A percentile compares a stretch with the other conserved stretches of the same genome.
Evolutionary conservation across 495 filamentous ascomycete genomes (phyloP).

Genomic region (Hamigera avellanea): DNA sequence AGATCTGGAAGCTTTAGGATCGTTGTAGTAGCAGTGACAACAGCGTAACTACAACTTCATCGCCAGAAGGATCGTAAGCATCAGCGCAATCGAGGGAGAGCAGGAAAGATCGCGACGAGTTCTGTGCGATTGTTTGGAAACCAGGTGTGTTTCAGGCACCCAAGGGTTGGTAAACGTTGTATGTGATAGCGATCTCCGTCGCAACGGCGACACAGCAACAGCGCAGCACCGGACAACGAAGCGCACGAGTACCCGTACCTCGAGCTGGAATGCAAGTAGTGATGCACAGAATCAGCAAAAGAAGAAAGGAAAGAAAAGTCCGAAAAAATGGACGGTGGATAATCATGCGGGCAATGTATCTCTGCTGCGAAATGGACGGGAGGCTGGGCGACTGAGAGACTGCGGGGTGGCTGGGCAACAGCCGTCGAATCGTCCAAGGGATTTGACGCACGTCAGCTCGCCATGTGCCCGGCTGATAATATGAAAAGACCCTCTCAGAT

Average conservation of each 20-base stretch:
- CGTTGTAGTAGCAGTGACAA: not conserved
- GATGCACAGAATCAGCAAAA: too few relatives aligned
- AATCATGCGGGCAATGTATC: conserved; percentile 3
- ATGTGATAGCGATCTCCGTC: too few relatives aligned
- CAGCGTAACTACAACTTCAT: not conserved
- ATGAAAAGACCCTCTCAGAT: not conserved
- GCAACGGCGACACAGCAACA: too few relatives aligned
- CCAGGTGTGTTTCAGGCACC: too few relatives aligned
- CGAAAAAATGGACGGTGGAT: conserved; percentile 4
- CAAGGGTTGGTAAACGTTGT: too few relatives aligned
- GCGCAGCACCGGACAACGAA: too few relatives aligned
- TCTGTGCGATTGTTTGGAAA: too few relatives aligned
- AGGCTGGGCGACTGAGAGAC: conserved; percentile 13
- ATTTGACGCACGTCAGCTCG: not conserved
- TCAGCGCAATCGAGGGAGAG: not conserved
- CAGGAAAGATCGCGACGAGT: too few relatives aligned
- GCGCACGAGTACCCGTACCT: too few relatives aligned
- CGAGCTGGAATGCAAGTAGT: too few relatives aligned
- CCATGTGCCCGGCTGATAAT: not conserved
- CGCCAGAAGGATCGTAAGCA: not conserved
- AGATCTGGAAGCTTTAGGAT: too few relatives aligned
- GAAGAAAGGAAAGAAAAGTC: conserved; percentile 4
- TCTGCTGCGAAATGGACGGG: conserved; percentile 1
- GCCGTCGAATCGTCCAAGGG: not conserved
- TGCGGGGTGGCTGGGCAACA: conserved; percentile 19